Evolutionary conservation across 2,329 filamentous ascomycete genomes (phyloP), one percentile per base, ranked within the genome.

Genomic region (Elsinoe necatrix): DNA sequence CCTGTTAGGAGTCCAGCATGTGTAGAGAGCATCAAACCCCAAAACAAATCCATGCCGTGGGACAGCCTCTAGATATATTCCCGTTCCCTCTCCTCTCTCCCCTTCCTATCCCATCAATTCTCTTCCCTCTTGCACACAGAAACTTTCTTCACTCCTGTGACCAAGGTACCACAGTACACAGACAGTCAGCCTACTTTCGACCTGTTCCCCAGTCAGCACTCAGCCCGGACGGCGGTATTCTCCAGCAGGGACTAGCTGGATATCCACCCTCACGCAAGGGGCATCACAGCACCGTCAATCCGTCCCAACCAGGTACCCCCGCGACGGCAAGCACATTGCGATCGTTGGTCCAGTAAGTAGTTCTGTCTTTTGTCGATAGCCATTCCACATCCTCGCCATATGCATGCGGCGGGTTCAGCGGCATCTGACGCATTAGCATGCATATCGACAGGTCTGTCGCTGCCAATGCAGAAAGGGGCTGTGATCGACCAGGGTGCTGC

Each of bases 391-490:
- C 34, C 4, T n/a, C 9, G 14, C 14, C 45, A 34, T 47, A 16
- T 50, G 25, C 45, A 50, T 14, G n/a, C 12, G 14, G 25, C 16
- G 27, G 16, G 7, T 29, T 18, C 18, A 25, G 45, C 45, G 45
- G 45, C 45, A 16, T 11, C 14, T 6, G 12, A 16, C 34, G 45
- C 45, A 50, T 29, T 50, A 34, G 45, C 25, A 50, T 50, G 45
- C 45, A 50, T 50, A 34, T 14, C 45, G 45, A 50, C 45, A 31
- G 25, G 45, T 50, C 45, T 31, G 25, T 50, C 45, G 45, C 25
- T 34, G 23, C 14, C 45, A 31, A 4, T 18, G 7, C 11, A 21
- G 45, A 50, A 50, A 50, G 45, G 45, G 45, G 45, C 25, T 25
- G 27, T 31, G 20, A 23, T 4, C 18, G 41, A 45, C 41, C 21